These are phyloP conservation scores for Beta lomatogona DNA, from an alignment of 179 eudicot genomes.

Conservation along the genomic window DNA sequence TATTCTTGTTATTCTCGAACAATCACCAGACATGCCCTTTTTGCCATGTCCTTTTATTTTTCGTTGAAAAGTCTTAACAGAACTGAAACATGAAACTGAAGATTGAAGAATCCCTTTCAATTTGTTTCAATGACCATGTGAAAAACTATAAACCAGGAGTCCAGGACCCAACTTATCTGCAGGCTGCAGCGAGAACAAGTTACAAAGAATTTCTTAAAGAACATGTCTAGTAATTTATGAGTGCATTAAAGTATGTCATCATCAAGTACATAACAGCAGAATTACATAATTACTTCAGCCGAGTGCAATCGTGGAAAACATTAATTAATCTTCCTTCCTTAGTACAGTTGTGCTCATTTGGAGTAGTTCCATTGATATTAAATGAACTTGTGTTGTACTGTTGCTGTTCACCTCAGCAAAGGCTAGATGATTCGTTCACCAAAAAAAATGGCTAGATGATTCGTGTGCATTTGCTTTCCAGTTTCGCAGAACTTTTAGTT, in stretches of 20 bases:
- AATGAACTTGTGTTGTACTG: neutral
- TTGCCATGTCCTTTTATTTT: neutral
- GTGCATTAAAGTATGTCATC: neutral
- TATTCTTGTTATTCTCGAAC: neutral
- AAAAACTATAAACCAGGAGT: neutral
- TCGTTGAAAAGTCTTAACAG: neutral
- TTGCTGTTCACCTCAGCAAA: neutral
- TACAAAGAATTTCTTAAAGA: neutral
- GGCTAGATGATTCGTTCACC: neutral
- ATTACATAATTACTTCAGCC: neutral
- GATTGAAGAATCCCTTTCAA: neutral
- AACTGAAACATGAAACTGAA: neutral
- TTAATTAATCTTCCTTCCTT: neutral
- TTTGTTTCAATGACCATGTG: neutral
- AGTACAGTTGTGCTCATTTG: neutral
- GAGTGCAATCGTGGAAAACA: neutral
- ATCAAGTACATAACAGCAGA: neutral
- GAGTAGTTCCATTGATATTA: neutral
- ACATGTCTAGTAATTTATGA: neutral
- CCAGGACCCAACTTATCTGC: neutral
- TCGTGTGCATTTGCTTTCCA: neutral
- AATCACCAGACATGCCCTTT: too few relatives aligned
- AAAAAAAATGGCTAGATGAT: neutral
- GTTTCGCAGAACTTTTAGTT: neutral
- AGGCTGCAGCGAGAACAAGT: neutral